Evolutionary conservation across 805 yeast genomes (phyloP), one percentile per base, ranked within the genome.

Genomic region (Candida argentea): DNA sequence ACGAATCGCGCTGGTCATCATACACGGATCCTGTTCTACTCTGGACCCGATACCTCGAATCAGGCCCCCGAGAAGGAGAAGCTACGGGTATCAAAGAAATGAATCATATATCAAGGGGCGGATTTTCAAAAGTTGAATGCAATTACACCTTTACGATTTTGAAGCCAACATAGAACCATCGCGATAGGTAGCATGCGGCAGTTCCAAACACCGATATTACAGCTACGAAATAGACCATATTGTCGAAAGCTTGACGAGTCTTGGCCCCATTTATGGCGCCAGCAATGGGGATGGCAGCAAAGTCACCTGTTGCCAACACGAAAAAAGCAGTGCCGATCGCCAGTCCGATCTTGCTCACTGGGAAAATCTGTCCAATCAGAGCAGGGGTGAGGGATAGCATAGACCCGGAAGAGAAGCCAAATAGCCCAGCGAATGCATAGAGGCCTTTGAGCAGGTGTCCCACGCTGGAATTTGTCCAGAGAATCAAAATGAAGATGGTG

Each of bases 321-420:
- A 32, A 32, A 18, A 30, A 32, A 8, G 32, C 29, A 2, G 57
- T 51, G 8, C 55, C 57, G 9, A 42, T 40, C 15, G 44, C 35
- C 22, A 36, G 37, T 11, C 55, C 52, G 29, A 51, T 40, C 16
- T 50, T 52, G 22, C 39, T 39, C 5, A 51, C 46, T 24, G 38
- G 32, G 30, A 48, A 33, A 25, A 50, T 46, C 26, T 38, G 49
- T n/a, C 52, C 50, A 8, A 48, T 45, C 30, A 46, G 45, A 11
- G 48, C 42, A 8, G 52, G 55, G 6, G 46, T 28, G 16, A 45
- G 36, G 11, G 48, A 41, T 24, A 46, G 37, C 4, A 39, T 41
- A 8, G 52, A 48, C 6, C 54, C 57, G n/a, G 52, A 46, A 11
- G 44, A 43, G 23, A 48, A 50, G 12, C 55, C 57, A 35, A 42